Evolutionary conservation across 768 basidiomycete genomes (phyloP).

Genomic region (Hericium coralloides): DNA sequence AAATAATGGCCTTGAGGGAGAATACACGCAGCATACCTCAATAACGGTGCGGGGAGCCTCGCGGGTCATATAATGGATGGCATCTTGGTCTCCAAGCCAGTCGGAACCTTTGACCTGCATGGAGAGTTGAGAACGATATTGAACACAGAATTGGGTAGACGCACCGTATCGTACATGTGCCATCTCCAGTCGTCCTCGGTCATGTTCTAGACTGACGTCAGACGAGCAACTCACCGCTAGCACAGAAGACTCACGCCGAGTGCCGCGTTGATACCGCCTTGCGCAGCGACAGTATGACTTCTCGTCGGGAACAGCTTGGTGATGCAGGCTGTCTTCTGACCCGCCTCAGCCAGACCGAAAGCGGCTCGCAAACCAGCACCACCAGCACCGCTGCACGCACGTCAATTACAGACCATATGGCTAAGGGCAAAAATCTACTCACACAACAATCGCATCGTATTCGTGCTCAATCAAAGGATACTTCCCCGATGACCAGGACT

Average conservation of each 20-base stretch:
- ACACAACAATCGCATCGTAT: constrained; percentile 98
- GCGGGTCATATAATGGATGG: constrained; percentile 99
- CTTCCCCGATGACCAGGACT: constrained; percentile 78
- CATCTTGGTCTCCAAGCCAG: constrained; percentile 99
- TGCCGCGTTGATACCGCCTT: constrained; percentile 99
- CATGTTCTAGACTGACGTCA: constrained; percentile 63
- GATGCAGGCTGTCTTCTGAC: constrained; percentile 98
- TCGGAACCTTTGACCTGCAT: constrained; percentile 95
- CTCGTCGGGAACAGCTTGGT: constrained; percentile 98
- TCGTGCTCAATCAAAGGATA: constrained; percentile 98
- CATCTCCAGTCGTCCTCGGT: constrained; percentile 99
- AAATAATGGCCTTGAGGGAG: not conserved
- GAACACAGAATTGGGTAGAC: constrained; percentile 16
- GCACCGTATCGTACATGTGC: constrained; percentile 96
- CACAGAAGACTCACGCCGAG: constrained; percentile 59
- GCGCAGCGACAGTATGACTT: constrained; percentile 97
- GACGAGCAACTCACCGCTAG: not conserved
- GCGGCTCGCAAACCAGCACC: constrained; percentile 97
- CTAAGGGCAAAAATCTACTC: constrained; percentile 26
- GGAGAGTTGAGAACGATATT: not conserved
- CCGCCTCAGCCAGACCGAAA: constrained; percentile 96
- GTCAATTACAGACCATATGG: not conserved
- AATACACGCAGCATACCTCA: constrained; percentile 44
- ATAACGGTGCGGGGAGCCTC: constrained; percentile 93
- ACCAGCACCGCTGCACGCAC: constrained; percentile 71